Evolutionary conservation across 2,329 filamentous ascomycete genomes (phyloP), one percentile per base, ranked within the genome.

Genomic region (Alternaria viburni): DNA sequence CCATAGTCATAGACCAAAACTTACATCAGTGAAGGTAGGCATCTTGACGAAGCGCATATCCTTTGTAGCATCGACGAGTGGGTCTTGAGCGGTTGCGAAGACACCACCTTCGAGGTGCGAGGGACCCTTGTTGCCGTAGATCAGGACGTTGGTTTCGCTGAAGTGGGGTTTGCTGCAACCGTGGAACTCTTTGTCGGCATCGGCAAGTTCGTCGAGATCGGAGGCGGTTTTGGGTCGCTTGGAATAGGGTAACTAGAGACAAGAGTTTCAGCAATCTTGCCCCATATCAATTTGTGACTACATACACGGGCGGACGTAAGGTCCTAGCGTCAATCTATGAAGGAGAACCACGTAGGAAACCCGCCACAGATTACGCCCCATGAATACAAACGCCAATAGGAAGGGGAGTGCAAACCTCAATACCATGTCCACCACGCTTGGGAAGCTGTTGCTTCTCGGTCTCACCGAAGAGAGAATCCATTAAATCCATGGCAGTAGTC

Each of bases 391-490:
- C 74, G 69, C 62, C 62, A 67, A 70, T 73, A 71, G 73, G 76
- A 75, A 78, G 74, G 81, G 80, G 79, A 79, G 84, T 81, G 95
- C 95, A 91, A 89, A 98, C 96, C 94, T 98, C 90, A 81, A 95
- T 92, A 77, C 92, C 91, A 82, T 84, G 84, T 73, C 81, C 82
- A 70, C 88, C 88, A 72, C 78, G 66, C 74, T 80, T 87, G 32
- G 61, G 62, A 56, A 67, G 85, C 85, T 82, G 87, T 43, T 72
- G 81, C 78, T 67, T 89, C 86, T 80, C 70, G 43, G 73, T 69
- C 52, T 74, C 91, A 88, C 92, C 91, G 81, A 96, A 97, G 59
- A 97, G 84, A 51, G 93, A 97, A 78, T 97, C 95, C 93, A 97
- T 97, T 78, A 97, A 84, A 83, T 97, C 96, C 81, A 98, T 97